Base-by-base conservation (phyloP, 2,329 filamentous ascomycete genomes). In the Rhynchosporium graminicola region DNA sequence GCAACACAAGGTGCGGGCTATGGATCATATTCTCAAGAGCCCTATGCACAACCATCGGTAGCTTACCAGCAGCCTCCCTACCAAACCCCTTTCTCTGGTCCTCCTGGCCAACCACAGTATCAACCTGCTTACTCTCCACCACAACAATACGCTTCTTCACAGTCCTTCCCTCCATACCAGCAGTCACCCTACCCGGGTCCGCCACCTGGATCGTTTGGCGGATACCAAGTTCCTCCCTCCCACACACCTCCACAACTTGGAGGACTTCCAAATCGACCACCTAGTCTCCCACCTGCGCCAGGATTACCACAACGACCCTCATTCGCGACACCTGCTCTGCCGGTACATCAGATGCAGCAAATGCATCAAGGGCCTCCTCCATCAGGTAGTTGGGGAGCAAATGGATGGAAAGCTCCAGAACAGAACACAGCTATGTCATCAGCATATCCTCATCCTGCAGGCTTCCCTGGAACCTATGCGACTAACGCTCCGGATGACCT, bases 291-390 rank as follows among this genome's bases (percentile, higher is more conserved):
- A n/a, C 72, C 78, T 55, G 80, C 81, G 13, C 79, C 83, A 28
- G 82, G 84, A 61, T 78, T 88, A 48, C 86, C 86, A 3, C 83
- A 86, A 66, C 80, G 86, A 58, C 86, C 86, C 15, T 77, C 80
- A 10, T 85, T 87, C 70, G 80, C 79, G 64, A 80, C 81, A 13
- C 72, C 71, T 15, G 81, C 82, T 33, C 77, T 80, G 48, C 80
- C 79, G 63, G 79, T 82, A 78, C 71, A 73, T 63, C 72, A 74
- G 60, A 71, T 85, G 77, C 81, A 84, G 66, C 81, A 83, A 70
- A 78, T 85, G 76, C 83, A 86, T 71, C 76, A 81, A 77, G 81
- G 81, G 7, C 43, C 43, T 52, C 75, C 76, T 55, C 74, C 76
- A 59, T 54, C 70, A 67, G 63, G 69, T 69, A 62, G 74, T 71